Base-by-base conservation (phyloP, 2,329 filamentous ascomycete genomes). In the Aspergillus jensenii region DNA sequence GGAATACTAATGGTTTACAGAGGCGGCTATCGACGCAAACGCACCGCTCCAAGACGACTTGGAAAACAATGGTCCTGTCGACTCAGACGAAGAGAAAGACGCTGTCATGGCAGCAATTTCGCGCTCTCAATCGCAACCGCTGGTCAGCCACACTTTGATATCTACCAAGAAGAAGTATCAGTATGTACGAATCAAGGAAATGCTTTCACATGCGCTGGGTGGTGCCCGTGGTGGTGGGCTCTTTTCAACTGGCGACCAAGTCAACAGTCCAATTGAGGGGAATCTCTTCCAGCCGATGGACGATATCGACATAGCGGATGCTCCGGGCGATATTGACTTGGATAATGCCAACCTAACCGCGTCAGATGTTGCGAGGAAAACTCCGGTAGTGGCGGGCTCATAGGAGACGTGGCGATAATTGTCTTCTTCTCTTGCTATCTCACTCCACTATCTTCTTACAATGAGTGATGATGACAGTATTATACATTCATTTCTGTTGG, bases 21-120 rank as follows among this genome's bases (percentile, higher is more conserved):
- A 97, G 79, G 93, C 93, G 37, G 92, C 93, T 39, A 89, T 99
- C 65, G 93, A 98, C 72, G 93, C 95, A 56, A 96, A 96, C 72
- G 93, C 93, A 1, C 93, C 92, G 2, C 78, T 95, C 17, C 91
- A 93, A 66, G 92, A 97, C 62, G 90, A 93, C 59, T 85, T 93
- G 67, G 91, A 96, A 47, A 85, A 85, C 57, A 90, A 91, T 60
- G 87, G 86, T 6, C 90, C 91, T 1, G 86, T 99, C 39, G 95
- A 99, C 74, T 95, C 90, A 2, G 95, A 99, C 71, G 95, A 98
- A 78, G 95, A 99, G 75, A 91, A 91, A 51, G 88, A 92, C 49
- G 84, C 89, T 0, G 90, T 98, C 52, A 96, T 98, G 91, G 81
- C 84, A 33, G 90, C 90, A 15, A 74, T 93, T 54, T 81, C 87